Base-by-base conservation (phyloP, 345 rosid genomes). In the Ceriops decandra region DNA sequence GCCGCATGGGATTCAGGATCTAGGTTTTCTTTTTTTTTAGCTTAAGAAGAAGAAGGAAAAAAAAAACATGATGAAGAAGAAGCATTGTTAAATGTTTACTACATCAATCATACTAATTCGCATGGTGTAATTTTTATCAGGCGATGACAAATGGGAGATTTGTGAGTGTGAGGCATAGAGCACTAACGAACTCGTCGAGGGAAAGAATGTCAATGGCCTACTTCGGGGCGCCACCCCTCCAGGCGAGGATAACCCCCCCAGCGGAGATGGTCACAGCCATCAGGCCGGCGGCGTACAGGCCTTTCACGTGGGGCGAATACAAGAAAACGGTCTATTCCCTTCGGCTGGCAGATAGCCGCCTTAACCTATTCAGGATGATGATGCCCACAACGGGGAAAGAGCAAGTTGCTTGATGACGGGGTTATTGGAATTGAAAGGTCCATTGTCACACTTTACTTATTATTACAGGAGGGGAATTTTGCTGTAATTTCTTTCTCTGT, bases 71-170 rank as follows among this genome's bases (percentile, higher is more conserved):
- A n/a, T n/a, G n/a, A n/a, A 31, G 6, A 32, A 32, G 6, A 32
- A 32, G 36, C 36, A 7, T 33, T 33, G 36, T 7, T 33, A 33
- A 33, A 33, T 33, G 46, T 10, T 10, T 9, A 11, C 46, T 38
- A 38, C 46, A 38, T 38, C 46, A 10, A 38, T 11, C 46, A 38
- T 42, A 13, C 49, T 2, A 13, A 42, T 42, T 42, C 15, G 49
- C 19, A 42, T 13, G 13, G 0, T 42, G 49, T 3, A 11, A 28
- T 59, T 47, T 49, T 6, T 59, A 58, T 52, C 21, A 93, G 97
- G 96, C 80, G 27, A 66, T 92, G 82, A 90, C 99, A 28, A 95
- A 95, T 69, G 99, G 97, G 71, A 90, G 87, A 70, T 83, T 95
- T 49, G 70, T 72, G 68, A 95, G 98, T 70, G 93, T 90, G 70